phyloP scores from a whole-genome alignment of 352 stramenopile species.

The Phytophthora pinifolia region DNA sequence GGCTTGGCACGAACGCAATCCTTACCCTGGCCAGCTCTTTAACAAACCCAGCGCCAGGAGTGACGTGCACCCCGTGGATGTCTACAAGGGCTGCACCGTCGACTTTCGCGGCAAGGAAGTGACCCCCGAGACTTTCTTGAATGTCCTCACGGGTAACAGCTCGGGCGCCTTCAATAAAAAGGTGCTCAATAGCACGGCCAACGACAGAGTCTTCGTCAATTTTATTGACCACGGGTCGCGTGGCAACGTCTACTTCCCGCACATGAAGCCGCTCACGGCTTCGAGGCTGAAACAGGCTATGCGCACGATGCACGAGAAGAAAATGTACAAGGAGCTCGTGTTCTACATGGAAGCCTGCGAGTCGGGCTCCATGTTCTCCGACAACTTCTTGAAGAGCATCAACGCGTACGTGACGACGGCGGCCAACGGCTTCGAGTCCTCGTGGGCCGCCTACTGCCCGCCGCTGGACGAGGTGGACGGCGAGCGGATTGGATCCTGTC shows the following conservation, averaged over 20 bases:
- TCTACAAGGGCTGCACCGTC: slow-evolving; percentile 84
- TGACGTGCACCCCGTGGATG: slow-evolving; percentile 59
- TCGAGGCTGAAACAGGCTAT: slow-evolving; percentile 69
- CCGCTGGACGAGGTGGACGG: slow-evolving; percentile 74
- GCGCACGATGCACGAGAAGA: slow-evolving; percentile 74
- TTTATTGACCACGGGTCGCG: slow-evolving; percentile 91
- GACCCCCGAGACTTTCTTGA: slow-evolving; percentile 87
- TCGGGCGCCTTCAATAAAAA: slow-evolving; percentile 57
- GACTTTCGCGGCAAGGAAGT: slow-evolving; percentile 80
- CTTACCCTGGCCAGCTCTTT: slow-evolving; percentile 88
- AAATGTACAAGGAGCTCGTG: slow-evolving; percentile 91
- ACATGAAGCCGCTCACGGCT: slow-evolving; percentile 71
- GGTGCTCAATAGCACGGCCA: slow-evolving; percentile 79
- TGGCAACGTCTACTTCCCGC: slow-evolving; percentile 83
- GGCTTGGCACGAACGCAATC: slow-evolving; percentile 76
- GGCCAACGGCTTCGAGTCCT: slow-evolving; percentile 86
- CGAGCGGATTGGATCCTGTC: slow-evolving; percentile 70
- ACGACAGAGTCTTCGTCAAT: slow-evolving; percentile 93
- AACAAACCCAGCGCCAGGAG: slow-evolving; percentile 73
- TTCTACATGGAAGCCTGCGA: slow-evolving; percentile 94
- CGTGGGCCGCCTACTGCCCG: slow-evolving; percentile 90
- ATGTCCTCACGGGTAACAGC: slow-evolving; percentile 83
- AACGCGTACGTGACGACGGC: slow-evolving; percentile 91
- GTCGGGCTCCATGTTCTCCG: slow-evolving; percentile 90
- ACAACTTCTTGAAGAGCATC: slow-evolving; percentile 69